These are phyloP conservation scores for Micractinium sp. DNA, from an alignment of 139 green algal species.

Conservation along the genomic window DNA sequence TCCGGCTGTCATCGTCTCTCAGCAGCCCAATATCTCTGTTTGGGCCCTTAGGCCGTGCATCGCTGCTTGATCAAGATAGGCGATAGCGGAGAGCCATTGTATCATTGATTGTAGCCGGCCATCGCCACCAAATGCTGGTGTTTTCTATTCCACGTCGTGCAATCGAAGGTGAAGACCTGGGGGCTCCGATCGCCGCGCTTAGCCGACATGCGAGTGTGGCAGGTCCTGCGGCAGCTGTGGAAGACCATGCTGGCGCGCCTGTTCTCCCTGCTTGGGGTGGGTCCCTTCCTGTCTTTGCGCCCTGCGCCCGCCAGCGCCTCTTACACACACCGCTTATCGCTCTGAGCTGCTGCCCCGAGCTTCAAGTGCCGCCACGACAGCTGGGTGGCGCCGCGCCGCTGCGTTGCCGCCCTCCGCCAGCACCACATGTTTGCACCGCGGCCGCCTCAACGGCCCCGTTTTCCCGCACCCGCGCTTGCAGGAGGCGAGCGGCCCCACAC, in stretches of 20 bases:
- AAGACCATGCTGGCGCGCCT: not conserved
- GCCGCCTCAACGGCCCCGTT: not conserved
- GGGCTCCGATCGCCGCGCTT: not conserved
- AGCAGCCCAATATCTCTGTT: too few species aligned
- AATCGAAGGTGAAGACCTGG: not conserved
- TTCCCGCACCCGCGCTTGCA: not conserved
- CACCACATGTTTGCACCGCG: not conserved
- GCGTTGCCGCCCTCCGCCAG: not conserved
- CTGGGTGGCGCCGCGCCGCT: not conserved
- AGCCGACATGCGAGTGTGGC: not conserved
- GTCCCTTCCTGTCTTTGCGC: not conserved
- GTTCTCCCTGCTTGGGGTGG: not conserved
- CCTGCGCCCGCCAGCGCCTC: not conserved
- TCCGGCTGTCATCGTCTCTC: not conserved
- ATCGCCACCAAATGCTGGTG: too few species aligned
- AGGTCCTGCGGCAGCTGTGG: not conserved
- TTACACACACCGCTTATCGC: not conserved
- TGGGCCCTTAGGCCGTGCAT: too few species aligned
- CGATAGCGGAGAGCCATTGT: too few species aligned
- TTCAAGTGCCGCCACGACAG: not conserved
- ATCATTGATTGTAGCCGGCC: too few species aligned
- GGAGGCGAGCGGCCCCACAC: constrained; percentile 1
- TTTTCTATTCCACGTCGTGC: not conserved
- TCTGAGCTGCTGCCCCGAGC: not conserved
- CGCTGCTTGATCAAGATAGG: too few species aligned